These are phyloP conservation scores for Solanum lycopersicoides DNA, from an alignment of 257 asterid genomes.

Conservation along the genomic window DNA sequence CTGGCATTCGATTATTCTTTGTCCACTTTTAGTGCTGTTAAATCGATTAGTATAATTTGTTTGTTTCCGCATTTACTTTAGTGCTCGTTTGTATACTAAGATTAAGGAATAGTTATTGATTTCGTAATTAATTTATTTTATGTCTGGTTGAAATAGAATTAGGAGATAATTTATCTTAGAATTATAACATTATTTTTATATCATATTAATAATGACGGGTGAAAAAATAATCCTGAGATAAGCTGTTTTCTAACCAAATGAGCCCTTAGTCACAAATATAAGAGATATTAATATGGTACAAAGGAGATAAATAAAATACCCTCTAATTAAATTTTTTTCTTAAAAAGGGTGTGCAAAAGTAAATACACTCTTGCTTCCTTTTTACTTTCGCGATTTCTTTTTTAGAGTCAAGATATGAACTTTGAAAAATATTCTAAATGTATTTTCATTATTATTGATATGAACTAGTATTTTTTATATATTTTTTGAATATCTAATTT, in stretches of 20 bases:
- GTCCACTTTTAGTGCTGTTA: background rate
- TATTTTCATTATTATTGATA: too few species aligned
- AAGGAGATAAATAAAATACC: background rate
- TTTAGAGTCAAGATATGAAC: background rate
- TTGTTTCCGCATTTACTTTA: background rate
- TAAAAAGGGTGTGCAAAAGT: background rate
- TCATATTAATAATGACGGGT: rapidly evolving
- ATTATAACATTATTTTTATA: background rate
- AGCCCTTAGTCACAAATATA: background rate
- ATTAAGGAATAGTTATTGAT: background rate
- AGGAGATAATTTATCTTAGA: rapidly evolving
- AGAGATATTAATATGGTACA: background rate
- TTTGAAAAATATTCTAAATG: background rate
- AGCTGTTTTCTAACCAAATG: too few species aligned
- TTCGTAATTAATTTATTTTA: background rate
- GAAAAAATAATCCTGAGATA: rapidly evolving
- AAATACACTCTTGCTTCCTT: background rate
- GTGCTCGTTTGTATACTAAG: background rate
- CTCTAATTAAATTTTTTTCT: too few species aligned
- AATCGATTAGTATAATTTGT: background rate
- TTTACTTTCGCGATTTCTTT: too few species aligned
- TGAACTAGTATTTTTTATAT: too few species aligned
- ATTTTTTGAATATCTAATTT: too few species aligned
- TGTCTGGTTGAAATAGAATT: background rate
- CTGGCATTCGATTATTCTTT: background rate